phyloP scores from a whole-genome alignment of 495 filamentous ascomycete species.

The Penicillium robsamsonii region DNA sequence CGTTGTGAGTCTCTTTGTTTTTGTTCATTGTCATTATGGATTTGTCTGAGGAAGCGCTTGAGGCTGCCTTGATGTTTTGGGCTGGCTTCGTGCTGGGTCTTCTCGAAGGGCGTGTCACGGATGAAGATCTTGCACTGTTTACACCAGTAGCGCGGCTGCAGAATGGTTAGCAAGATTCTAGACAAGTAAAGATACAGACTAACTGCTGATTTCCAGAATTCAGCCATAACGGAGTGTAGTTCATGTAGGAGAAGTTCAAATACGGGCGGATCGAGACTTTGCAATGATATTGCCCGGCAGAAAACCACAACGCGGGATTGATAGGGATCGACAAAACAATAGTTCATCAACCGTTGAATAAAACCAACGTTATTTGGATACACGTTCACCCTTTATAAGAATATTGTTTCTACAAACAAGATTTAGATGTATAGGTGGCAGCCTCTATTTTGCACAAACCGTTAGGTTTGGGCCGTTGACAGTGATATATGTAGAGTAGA shows the following conservation, averaged over 20 bases:
- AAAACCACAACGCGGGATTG: background rate
- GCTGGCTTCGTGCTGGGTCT: slow-evolving; percentile 86
- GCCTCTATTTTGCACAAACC: too few relatives aligned
- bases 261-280: background rate
- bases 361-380: too few relatives aligned
- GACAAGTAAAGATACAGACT: slow-evolving; percentile 16
- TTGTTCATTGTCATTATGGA: slow-evolving; percentile 77
- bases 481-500: too few relatives aligned
- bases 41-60: slow-evolving; percentile 84
- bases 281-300: background rate
- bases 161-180: slow-evolving; percentile 3
- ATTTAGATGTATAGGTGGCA: too few relatives aligned
- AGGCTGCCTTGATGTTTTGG: slow-evolving; percentile 82
- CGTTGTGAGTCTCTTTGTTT: slow-evolving; percentile 74
- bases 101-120: slow-evolving; percentile 86
- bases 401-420: too few relatives aligned
- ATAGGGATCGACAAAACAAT: too few relatives aligned
- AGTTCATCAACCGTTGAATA: too few relatives aligned
- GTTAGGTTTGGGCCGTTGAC: too few relatives aligned
- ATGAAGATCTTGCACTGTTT: slow-evolving; percentile 94
- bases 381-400: too few relatives aligned
- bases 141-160: slow-evolving; percentile 87
- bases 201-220: slow-evolving; percentile 98
- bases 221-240: slow-evolving; percentile 62
- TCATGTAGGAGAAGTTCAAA: background rate